Evolutionary conservation across 441 rosid species (phyloP).

Genomic region (Gossypium aridum): DNA sequence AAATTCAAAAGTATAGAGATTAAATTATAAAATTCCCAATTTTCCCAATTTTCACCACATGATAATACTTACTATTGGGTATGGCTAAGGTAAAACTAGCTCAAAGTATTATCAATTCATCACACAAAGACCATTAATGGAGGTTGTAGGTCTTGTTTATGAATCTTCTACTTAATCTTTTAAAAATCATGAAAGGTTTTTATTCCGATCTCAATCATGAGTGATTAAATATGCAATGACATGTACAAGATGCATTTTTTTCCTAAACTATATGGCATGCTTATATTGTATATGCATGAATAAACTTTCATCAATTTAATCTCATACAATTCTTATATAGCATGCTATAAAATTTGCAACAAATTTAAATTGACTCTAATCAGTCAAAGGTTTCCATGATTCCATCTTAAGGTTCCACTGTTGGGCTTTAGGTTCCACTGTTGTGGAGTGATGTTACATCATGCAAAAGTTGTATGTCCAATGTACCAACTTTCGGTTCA

Average conservation of each 20-base stretch:
- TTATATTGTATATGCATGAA: neutral
- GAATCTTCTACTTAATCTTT: neutral
- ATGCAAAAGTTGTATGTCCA: neutral
- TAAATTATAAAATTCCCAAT: neutral
- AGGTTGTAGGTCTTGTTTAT: no score
- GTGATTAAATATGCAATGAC: neutral
- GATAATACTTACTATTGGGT: neutral
- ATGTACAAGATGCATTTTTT: neutral
- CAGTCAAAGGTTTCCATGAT: no score
- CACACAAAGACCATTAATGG: neutral
- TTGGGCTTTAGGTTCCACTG: neutral
- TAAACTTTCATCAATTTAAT: neutral
- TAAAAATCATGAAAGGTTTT: neutral
- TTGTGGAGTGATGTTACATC: neutral
- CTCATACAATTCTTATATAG: neutral
- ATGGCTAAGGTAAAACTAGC: neutral
- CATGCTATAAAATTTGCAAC: no score
- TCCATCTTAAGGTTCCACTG: no score
- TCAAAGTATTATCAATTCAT: neutral
- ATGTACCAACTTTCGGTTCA: neutral
- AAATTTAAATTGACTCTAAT: no score
- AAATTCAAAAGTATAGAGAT: neutral
- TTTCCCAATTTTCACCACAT: neutral
- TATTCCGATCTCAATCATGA: neutral
- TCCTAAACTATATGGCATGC: neutral